Conservation (phyloP, 2,329 filamentous ascomycete species). For the Harringtonia lauricola region DNA sequence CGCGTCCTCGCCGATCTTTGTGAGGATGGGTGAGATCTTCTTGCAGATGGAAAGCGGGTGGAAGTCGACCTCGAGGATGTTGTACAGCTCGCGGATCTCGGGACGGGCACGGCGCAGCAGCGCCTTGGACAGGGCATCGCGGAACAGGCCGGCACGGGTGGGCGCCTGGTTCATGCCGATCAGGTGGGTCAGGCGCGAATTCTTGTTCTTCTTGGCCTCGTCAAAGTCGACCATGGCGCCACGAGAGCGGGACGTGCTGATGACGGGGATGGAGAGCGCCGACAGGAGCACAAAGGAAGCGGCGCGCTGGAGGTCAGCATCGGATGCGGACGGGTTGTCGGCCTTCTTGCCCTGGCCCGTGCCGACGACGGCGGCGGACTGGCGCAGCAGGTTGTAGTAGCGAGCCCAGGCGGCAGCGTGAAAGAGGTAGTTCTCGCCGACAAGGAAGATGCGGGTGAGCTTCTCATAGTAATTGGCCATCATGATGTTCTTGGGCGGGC, state of each 20-base stretch:
- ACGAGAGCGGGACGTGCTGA: slow-evolving; percentile 93
- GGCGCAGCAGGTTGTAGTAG: slow-evolving; percentile 92
- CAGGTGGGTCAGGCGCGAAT: slow-evolving; percentile 89
- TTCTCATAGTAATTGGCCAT: slow-evolving; percentile 99
- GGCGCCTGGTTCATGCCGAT: slow-evolving; percentile 87
- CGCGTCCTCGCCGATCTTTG: slow-evolving; percentile 82
- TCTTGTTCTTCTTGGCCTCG: slow-evolving; percentile 97
- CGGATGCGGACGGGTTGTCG: slow-evolving; percentile 82
- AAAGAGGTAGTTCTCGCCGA: slow-evolving; percentile 99
- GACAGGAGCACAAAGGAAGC: slow-evolving; percentile 94
- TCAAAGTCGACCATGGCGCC: slow-evolving; percentile 95
- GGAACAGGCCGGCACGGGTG: slow-evolving; percentile 83
- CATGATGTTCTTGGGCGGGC: slow-evolving; percentile 97
- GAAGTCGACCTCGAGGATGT: slow-evolving; percentile 98
- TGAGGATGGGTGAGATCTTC: slow-evolving; percentile 94
- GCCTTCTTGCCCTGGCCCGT: slow-evolving; percentile 83
- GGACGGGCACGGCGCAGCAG: slow-evolving; percentile 85
- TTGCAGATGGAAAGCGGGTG: slow-evolving; percentile 97
- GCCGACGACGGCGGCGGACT: slow-evolving; percentile 74
- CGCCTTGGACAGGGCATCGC: slow-evolving; percentile 89
- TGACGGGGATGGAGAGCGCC: slow-evolving; percentile 94
- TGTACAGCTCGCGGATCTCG: slow-evolving; percentile 94
- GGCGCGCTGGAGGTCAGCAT: slow-evolving; percentile 84
- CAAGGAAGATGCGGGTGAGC: slow-evolving; percentile 94
- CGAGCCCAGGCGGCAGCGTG: slow-evolving; percentile 95